These are phyloP conservation scores for Ampelocalamus luodianensis DNA, from an alignment of 176 grass and related monocot genomes.

Conservation along the genomic window DNA sequence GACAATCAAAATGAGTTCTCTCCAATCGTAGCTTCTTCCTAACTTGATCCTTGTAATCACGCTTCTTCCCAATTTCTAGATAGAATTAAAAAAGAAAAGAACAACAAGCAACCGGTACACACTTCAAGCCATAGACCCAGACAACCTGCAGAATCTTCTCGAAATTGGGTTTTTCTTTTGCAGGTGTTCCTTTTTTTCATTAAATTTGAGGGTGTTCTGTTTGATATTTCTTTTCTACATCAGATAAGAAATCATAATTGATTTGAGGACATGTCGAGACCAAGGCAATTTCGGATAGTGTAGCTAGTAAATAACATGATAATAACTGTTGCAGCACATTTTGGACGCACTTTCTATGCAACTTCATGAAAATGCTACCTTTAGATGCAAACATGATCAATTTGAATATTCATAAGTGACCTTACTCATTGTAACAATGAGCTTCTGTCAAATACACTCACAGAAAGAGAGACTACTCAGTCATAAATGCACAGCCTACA, in stretches of 20 bases:
- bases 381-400: not conserved
- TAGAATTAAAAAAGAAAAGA: not conserved
- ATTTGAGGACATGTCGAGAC: not conserved
- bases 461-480: not conserved
- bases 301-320: not conserved
- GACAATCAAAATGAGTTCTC: not conserved
- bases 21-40: not conserved
- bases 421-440: not conserved
- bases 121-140: not conserved
- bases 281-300: not conserved
- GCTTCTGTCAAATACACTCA: not conserved
- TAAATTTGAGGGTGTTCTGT: not conserved
- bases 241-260: not conserved
- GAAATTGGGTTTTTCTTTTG: not conserved
- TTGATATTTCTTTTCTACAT: not conserved
- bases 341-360: not conserved
- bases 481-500: not conserved
- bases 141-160: not conserved
- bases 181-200: not conserved
- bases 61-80: not conserved
- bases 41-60: not conserved
- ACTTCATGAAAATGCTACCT: not conserved
- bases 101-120: not conserved
- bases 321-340: not conserved
- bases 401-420: not conserved